Percentiles rank a stretch among this genome's conserved stretches.
phyloP scores from a whole-genome alignment of 257 asterid genomes.

The Jaltomata sinuosa region DNA sequence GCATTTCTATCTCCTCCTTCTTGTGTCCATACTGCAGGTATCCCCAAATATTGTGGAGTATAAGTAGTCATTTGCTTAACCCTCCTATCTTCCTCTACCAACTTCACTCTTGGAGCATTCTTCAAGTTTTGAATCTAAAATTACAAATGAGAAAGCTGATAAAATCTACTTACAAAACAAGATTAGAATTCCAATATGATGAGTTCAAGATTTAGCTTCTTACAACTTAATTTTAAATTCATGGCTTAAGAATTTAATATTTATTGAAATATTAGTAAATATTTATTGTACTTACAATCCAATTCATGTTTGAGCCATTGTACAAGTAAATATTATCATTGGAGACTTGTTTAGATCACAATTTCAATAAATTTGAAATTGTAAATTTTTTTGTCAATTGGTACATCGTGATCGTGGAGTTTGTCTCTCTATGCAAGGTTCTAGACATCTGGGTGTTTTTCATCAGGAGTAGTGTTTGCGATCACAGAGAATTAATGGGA shows the following conservation, averaged over 20 bases:
- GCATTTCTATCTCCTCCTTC: conserved; percentile 54
- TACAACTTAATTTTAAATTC: background rate
- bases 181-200: background rate
- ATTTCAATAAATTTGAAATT: too few relatives aligned
- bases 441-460: background rate
- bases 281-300: background rate
- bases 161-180: background rate
- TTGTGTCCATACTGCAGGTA: conserved; percentile 58
- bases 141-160: background rate
- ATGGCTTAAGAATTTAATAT: background rate
- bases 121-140: conserved; percentile 40
- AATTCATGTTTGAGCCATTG: background rate
- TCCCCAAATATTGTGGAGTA: conserved; percentile 56
- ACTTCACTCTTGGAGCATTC: conserved; percentile 39
- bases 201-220: background rate
- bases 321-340: background rate
- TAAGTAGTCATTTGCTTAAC: conserved; percentile 65
- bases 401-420: background rate
- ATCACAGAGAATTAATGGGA: background rate
- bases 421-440: background rate
- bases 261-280: too few relatives aligned
- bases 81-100: conserved; percentile 64
- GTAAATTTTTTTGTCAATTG: too few relatives aligned
- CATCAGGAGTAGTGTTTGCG: background rate
- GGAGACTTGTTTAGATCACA: background rate